Evolutionary conservation across 768 basidiomycete genomes (phyloP).

Genomic region (Phaffia australis): DNA sequence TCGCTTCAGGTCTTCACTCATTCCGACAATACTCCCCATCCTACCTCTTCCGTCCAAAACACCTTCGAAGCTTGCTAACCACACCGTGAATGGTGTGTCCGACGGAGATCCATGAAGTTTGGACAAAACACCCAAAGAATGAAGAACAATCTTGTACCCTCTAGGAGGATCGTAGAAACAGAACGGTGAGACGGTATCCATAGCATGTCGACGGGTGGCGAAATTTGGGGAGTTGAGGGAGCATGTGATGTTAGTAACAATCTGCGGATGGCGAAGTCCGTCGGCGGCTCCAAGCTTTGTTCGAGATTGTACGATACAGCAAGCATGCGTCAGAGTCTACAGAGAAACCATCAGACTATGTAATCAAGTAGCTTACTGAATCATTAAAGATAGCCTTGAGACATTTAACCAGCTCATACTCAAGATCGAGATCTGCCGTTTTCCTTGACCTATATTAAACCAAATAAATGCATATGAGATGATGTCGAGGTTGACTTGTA

Average conservation of each 20-base stretch:
- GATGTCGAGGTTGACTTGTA: background rate
- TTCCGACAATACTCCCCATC: slow-evolving; percentile 92
- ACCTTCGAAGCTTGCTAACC: slow-evolving; percentile 72
- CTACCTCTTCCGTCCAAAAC: slow-evolving; percentile 73
- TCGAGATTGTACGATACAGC: slow-evolving; percentile 9
- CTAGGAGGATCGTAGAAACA: slow-evolving; percentile 52
- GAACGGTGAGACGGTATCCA: slow-evolving; percentile 63
- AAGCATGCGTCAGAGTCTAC: too few relatives aligned
- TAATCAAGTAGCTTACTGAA: slow-evolving; percentile 29
- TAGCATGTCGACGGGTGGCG: slow-evolving; percentile 60
- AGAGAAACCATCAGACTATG: background rate
- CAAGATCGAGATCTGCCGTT: slow-evolving; percentile 57
- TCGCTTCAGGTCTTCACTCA: slow-evolving; percentile 73
- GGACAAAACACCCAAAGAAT: slow-evolving; percentile 51
- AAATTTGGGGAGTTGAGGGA: slow-evolving; percentile 73
- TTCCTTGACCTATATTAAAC: slow-evolving; percentile 30
- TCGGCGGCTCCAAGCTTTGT: slow-evolving; percentile 56
- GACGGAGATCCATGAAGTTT: slow-evolving; percentile 26
- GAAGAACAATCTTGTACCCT: slow-evolving; percentile 56
- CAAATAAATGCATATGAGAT: background rate
- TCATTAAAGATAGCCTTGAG: slow-evolving; percentile 69
- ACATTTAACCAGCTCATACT: slow-evolving; percentile 82
- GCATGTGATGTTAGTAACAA: slow-evolving; percentile 68
- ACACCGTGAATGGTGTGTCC: slow-evolving; percentile 55
- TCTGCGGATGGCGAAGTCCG: slow-evolving; percentile 57